Evolutionary conservation across 371 early-diverging fungal genomes (phyloP).

Genomic region (Apophysomyces trapeziformis): DNA sequence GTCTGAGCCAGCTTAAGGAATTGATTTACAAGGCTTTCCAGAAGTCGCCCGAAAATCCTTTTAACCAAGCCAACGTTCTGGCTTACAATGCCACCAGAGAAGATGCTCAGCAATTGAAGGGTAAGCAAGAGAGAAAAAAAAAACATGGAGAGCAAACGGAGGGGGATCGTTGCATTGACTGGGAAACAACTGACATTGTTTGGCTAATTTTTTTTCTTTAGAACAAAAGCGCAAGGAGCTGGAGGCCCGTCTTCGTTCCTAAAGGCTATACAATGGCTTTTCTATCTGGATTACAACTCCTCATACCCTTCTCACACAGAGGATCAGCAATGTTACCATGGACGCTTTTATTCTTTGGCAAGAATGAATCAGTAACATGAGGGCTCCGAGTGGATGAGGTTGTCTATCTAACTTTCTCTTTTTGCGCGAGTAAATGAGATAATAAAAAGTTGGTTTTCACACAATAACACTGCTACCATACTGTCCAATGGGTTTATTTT

Average conservation of each 20-base stretch:
- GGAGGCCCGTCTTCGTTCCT: constrained; percentile 40
- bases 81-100: constrained; percentile 73
- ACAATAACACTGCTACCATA: neutral
- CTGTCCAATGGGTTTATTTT: too few species aligned
- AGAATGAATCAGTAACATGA: constrained; percentile 8
- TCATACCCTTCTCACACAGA: neutral
- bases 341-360: neutral
- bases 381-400: neutral
- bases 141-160: neutral
- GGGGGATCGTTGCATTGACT: neutral
- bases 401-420: neutral
- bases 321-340: constrained; percentile 4
- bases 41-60: constrained; percentile 87
- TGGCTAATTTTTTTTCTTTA: constrained; percentile 3
- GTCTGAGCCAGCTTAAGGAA: constrained; percentile 77
- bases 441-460: neutral
- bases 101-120: constrained; percentile 52
- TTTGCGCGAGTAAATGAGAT: neutral
- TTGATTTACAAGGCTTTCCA: constrained; percentile 77
- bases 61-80: constrained; percentile 76
- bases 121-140: constrained; percentile 19
- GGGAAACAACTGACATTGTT: too few species aligned
- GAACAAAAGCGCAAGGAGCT: constrained; percentile 32
- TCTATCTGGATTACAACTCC: neutral
- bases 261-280: neutral